Conservation (phyloP, 768 basidiomycete species). For the Pulveroboletus sp. region DNA sequence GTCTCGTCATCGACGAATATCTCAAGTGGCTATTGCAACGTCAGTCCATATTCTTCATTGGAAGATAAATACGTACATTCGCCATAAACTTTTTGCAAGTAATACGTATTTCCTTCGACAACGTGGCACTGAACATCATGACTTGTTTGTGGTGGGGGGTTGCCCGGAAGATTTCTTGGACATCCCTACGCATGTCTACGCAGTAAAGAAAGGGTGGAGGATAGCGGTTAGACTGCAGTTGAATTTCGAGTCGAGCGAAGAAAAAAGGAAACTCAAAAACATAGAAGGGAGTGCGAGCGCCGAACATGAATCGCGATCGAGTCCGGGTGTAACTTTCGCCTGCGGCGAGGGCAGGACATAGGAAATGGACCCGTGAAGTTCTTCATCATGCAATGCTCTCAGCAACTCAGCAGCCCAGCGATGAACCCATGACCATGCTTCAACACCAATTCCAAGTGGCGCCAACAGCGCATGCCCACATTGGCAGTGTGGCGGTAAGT, state of each 20-base stretch:
- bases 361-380: constrained; percentile 33
- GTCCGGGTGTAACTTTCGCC: constrained; percentile 18
- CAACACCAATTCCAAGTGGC: constrained; percentile 37
- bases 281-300: constrained; percentile 21
- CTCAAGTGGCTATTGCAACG: constrained; percentile 77
- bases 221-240: constrained; percentile 62
- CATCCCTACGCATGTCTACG: constrained; percentile 99
- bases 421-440: constrained; percentile 36
- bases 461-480: constrained; percentile 37
- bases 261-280: constrained; percentile 48
- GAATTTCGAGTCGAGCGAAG: constrained; percentile 48
- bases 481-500: constrained; percentile 37
- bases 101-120: constrained; percentile 92
- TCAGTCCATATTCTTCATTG: background rate
- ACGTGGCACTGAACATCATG: constrained; percentile 99
- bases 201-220: constrained; percentile 45
- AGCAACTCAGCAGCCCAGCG: constrained; percentile 36
- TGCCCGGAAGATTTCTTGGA: constrained; percentile 99
- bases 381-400: constrained; percentile 34
- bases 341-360: constrained; percentile 34
- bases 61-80: constrained; percentile 59
- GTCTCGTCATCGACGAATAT: constrained; percentile 99
- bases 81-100: constrained; percentile 99
- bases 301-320: constrained; percentile 7
- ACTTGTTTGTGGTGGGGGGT: constrained; percentile 99